These are phyloP conservation scores for Leccinum obscurum DNA, from an alignment of 768 basidiomycete genomes.

Conservation along the genomic window DNA sequence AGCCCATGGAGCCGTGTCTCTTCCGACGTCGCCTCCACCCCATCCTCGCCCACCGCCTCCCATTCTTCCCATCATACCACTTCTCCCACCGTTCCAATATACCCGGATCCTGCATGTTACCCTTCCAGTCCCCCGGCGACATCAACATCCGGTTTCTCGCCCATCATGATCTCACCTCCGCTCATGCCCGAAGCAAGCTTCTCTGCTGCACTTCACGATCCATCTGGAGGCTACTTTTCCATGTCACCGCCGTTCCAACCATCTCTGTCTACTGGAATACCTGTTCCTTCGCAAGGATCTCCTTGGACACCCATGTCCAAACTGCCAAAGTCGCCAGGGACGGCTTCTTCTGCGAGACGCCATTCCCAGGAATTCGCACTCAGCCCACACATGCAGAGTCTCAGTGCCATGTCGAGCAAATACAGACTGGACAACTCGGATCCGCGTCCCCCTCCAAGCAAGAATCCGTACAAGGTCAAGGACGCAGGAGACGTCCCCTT, in stretches of 20 bases:
- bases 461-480: conserved; percentile 24
- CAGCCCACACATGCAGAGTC: conserved; percentile 20
- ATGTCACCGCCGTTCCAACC: conserved; percentile 15
- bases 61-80: conserved; percentile 19
- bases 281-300: conserved; percentile 18
- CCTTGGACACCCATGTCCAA: conserved; percentile 16
- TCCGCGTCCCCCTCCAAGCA: conserved; percentile 7
- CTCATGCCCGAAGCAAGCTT: conserved; percentile 19
- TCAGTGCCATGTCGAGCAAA: conserved; percentile 27
- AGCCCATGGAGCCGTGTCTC: conserved; percentile 17
- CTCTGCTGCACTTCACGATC: conserved; percentile 14
- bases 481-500: conserved; percentile 34
- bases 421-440: conserved; percentile 24
- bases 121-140: conserved; percentile 12
- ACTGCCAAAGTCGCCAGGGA: conserved; percentile 9
- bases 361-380: conserved; percentile 26
- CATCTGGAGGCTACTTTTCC: conserved; percentile 17
- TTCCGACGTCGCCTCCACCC: conserved; percentile 23
- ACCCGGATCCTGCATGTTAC: conserved; percentile 23
- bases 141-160: conserved; percentile 10
- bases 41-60: conserved; percentile 27
- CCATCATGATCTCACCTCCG: conserved; percentile 5
- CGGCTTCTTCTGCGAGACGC: conserved; percentile 9
- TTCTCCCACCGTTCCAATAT: conserved; percentile 24
- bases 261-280: conserved; percentile 7